Percentiles rank a stretch among this genome's conserved stretches.
Conservation (phyloP, 768 basidiomycete genomes). For the Russula brevipes region DNA sequence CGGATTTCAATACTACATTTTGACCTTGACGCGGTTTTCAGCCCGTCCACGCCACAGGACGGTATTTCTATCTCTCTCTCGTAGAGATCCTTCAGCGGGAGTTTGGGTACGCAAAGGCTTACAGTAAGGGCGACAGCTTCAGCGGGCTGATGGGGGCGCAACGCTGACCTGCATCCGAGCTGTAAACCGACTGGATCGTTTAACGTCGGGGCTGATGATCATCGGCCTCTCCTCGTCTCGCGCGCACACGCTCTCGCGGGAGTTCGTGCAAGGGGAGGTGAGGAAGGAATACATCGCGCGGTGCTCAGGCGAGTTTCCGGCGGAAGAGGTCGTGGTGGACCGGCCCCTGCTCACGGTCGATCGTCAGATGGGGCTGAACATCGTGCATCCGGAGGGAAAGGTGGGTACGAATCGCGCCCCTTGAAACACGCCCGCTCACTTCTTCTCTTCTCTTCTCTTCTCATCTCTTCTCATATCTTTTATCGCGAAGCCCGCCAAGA, state of each 20-base stretch:
- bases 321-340: constrained; percentile 79
- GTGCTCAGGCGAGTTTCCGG: constrained; percentile 79
- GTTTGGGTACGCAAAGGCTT: constrained; percentile 73
- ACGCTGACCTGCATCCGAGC: constrained; percentile 46
- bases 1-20: neutral
- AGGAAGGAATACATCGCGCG: constrained; percentile 92
- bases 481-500: constrained; percentile 65
- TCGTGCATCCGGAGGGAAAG: constrained; percentile 94
- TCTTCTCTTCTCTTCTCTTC: too few species aligned
- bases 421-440: neutral
- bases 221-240: constrained; percentile 67
- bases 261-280: constrained; percentile 78
- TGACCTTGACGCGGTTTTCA: constrained; percentile 30
- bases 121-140: constrained; percentile 45
- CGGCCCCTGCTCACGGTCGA: constrained; percentile 88
- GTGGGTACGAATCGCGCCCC: constrained; percentile 36
- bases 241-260: constrained; percentile 65
- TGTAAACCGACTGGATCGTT: constrained; percentile 87
- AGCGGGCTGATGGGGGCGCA: neutral
- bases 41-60: constrained; percentile 90
- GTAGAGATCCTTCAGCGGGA: constrained; percentile 82
- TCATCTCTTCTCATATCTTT: too few species aligned
- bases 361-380: constrained; percentile 93
- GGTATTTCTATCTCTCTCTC: constrained; percentile 85
- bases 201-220: constrained; percentile 96